These are phyloP conservation scores for Suhomyces panamericanus DNA, from an alignment of 1,139 yeast genomes.

Conservation along the genomic window DNA sequence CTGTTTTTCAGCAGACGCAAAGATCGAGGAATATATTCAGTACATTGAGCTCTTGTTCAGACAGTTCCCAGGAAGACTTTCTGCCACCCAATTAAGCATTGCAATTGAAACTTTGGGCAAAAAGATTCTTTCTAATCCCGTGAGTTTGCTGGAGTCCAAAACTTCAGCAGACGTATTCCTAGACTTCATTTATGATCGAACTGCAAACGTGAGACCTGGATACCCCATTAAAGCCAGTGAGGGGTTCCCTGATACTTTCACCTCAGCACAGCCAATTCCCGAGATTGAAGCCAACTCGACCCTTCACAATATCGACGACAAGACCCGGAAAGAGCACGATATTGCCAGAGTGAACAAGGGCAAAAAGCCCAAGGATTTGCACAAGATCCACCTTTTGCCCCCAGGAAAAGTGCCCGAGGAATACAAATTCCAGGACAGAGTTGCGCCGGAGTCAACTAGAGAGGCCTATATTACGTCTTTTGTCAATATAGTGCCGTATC, in stretches of 20 bases:
- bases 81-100: slow-evolving; percentile 56
- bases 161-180: slow-evolving; percentile 40
- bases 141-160: slow-evolving; percentile 16
- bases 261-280: slow-evolving; percentile 42
- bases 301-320: slow-evolving; percentile 29
- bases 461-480: slow-evolving; percentile 53
- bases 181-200: slow-evolving; percentile 39
- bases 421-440: slow-evolving; percentile 26
- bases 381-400: slow-evolving; percentile 25
- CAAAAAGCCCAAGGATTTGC: slow-evolving; percentile 34
- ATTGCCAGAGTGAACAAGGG: slow-evolving; percentile 34
- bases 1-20: slow-evolving; percentile 33
- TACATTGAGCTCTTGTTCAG: slow-evolving; percentile 35
- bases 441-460: slow-evolving; percentile 45
- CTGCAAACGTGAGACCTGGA: slow-evolving; percentile 35
- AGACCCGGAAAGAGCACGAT: slow-evolving; percentile 23
- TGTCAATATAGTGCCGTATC: slow-evolving; percentile 54
- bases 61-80: slow-evolving; percentile 60
- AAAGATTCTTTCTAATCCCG: slow-evolving; percentile 47
- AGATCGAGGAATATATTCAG: slow-evolving; percentile 33
- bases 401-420: slow-evolving; percentile 17
- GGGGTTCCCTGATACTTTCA: slow-evolving; percentile 21
- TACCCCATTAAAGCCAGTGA: slow-evolving; percentile 21
- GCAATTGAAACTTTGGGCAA: slow-evolving; percentile 61
- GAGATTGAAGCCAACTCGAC: slow-evolving; percentile 42